These are phyloP conservation scores for Nemania bipapillata DNA, from an alignment of 2,329 filamentous ascomycete genomes.

Conservation along the genomic window DNA sequence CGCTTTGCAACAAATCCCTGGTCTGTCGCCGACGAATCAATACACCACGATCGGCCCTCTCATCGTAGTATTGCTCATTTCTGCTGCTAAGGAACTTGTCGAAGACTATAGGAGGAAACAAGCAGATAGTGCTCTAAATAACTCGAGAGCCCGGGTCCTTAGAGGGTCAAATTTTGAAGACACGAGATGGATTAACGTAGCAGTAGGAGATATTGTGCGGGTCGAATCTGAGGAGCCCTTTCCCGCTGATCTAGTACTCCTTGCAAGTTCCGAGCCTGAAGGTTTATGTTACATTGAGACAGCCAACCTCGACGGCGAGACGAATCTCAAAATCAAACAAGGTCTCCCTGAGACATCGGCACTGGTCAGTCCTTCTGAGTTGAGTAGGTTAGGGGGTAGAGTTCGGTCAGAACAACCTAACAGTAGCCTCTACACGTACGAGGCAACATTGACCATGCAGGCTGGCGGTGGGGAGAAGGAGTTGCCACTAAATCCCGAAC, in stretches of 20 bases:
- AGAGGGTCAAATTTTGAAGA: slow-evolving; percentile 86
- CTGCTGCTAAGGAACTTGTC: slow-evolving; percentile 90
- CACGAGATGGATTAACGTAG: slow-evolving; percentile 91
- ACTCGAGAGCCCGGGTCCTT: slow-evolving; percentile 83
- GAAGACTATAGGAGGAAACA: slow-evolving; percentile 92
- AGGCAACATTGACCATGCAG: slow-evolving; percentile 92
- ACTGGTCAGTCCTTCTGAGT: slow-evolving; percentile 85
- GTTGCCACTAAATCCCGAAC: slow-evolving; percentile 86
- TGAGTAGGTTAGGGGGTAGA: slow-evolving; percentile 85
- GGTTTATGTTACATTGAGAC: slow-evolving; percentile 99
- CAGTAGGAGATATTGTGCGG: slow-evolving; percentile 89
- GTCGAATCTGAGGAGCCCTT: slow-evolving; percentile 96
- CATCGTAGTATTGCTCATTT: slow-evolving; percentile 88
- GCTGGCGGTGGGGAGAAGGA: slow-evolving; percentile 93
- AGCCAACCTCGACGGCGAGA: slow-evolving; percentile 96
- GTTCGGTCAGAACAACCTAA: slow-evolving; percentile 97
- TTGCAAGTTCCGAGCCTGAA: slow-evolving; percentile 96
- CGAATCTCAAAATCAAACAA: slow-evolving; percentile 98
- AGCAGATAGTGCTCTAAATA: slow-evolving; percentile 87
- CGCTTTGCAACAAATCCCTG: slow-evolving; percentile 91
- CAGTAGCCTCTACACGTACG: slow-evolving; percentile 97
- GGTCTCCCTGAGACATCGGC: slow-evolving; percentile 90
- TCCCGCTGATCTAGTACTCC: slow-evolving; percentile 88
- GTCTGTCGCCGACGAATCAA: slow-evolving; percentile 91
- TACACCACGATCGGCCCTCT: slow-evolving; percentile 98